Conservation (phyloP, 768 basidiomycete genomes). For the Paxillus rubicundulus region DNA sequence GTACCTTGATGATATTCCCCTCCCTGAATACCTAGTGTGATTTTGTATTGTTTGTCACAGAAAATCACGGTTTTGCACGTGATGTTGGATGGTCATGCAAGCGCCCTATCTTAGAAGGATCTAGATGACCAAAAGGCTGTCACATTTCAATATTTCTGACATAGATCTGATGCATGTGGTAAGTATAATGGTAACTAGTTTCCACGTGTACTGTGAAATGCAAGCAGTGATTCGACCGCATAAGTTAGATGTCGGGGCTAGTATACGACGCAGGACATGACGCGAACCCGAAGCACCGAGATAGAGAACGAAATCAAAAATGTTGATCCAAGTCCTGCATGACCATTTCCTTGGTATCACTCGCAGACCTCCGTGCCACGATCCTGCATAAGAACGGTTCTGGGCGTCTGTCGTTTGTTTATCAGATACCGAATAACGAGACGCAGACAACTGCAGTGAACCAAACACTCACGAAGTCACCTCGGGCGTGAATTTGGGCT, state of each 20-base stretch:
- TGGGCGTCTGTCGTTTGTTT: conserved; percentile 15
- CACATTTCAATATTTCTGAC: not conserved
- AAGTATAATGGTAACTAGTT: too few relatives aligned
- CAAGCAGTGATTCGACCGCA: too few relatives aligned
- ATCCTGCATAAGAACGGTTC: conserved; percentile 22
- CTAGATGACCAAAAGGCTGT: not conserved
- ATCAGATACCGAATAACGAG: not conserved
- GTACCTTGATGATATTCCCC: too few relatives aligned
- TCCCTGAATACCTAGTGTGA: too few relatives aligned
- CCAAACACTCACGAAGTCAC: conserved; percentile 16
- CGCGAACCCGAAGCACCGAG: not conserved
- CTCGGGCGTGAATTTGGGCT: conserved; percentile 20
- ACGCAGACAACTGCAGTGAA: not conserved
- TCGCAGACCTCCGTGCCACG: conserved; percentile 13
- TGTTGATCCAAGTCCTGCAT: conserved; percentile 2
- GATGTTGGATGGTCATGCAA: too few relatives aligned
- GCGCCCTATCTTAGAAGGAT: too few relatives aligned
- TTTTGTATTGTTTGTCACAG: too few relatives aligned
- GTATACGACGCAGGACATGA: not conserved
- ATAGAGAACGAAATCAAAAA: not conserved
- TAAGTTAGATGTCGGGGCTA: not conserved
- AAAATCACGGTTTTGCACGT: too few relatives aligned
- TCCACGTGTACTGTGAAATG: not conserved
- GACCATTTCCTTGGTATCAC: conserved; percentile 10
- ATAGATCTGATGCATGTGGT: not conserved